Conservation (phyloP, 352 stramenopile species). For the Thalassiosira exigua region DNA sequence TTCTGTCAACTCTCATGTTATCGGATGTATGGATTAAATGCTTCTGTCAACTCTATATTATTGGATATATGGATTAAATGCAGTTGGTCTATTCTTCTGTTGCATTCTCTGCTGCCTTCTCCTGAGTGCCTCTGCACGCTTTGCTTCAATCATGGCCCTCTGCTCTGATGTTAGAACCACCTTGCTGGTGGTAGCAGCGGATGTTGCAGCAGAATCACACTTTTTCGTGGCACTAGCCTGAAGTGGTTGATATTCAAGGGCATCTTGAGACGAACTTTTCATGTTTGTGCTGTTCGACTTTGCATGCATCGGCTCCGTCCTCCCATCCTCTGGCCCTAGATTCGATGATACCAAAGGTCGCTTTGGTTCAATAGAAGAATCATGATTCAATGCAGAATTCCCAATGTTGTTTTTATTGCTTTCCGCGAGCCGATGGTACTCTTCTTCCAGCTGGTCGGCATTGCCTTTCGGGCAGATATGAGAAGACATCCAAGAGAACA, state of each 20-base stretch:
- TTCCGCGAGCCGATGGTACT: conserved; percentile 58
- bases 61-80: too few species aligned
- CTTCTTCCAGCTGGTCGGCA: conserved; percentile 72
- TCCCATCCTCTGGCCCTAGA: not conserved
- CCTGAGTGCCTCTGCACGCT: conserved; percentile 51
- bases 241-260: too few species aligned
- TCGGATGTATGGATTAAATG: too few species aligned
- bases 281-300: conserved; percentile 7
- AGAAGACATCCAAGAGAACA: too few species aligned
- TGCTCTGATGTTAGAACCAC: conserved; percentile 51
- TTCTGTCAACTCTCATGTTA: too few species aligned
- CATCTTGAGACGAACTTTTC: too few species aligned
- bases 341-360: too few species aligned
- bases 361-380: conserved; percentile 14
- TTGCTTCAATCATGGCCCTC: conserved; percentile 59
- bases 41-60: too few species aligned
- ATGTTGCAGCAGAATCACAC: too few species aligned
- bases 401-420: conserved; percentile 8
- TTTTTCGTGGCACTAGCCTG: not conserved
- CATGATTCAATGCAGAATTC: too few species aligned
- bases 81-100: too few species aligned
- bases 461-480: too few species aligned
- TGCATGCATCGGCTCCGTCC: not conserved
- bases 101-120: conserved; percentile 42
- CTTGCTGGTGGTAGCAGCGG: not conserved